Percentiles rank a stretch among this genome's conserved stretches.
Conservation (phyloP, 306 rosid species). For the Amphicarpaea edgeworthii region DNA sequence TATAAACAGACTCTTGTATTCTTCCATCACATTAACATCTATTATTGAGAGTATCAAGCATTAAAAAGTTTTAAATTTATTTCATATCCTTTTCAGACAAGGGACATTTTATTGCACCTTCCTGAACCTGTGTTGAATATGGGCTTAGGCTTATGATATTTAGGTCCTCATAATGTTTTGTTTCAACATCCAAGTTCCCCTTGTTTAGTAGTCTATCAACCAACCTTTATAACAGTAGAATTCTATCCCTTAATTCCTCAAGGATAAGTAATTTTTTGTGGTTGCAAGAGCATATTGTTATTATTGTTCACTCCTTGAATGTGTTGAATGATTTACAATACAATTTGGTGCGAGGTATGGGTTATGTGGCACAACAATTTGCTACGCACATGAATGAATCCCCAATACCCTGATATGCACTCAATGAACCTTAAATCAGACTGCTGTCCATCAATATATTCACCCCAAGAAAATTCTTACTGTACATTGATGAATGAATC, state of each 20-base stretch:
- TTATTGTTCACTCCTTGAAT: background rate
- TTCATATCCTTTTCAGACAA: background rate
- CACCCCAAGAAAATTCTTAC: background rate
- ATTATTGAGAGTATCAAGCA: background rate
- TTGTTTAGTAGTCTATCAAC: background rate
- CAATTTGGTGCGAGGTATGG: background rate
- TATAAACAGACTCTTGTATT: background rate
- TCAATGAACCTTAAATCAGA: constrained; percentile 5
- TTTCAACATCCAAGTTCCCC: background rate
- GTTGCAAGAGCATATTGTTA: background rate
- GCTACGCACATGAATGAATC: background rate
- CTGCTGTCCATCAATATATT: background rate
- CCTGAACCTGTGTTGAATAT: background rate
- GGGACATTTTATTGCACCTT: background rate
- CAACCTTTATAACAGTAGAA: background rate
- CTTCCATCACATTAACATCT: background rate
- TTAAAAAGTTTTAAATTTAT: background rate
- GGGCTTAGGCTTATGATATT: background rate
- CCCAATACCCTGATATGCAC: background rate
- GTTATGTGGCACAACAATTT: background rate
- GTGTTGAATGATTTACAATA: background rate
- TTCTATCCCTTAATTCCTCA: background rate
- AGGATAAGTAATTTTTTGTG: background rate
- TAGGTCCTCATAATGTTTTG: background rate
- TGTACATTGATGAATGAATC: background rate